phyloP scores from a whole-genome alignment of 2,329 filamentous ascomycete genomes.

The Metarhizium humberi region DNA sequence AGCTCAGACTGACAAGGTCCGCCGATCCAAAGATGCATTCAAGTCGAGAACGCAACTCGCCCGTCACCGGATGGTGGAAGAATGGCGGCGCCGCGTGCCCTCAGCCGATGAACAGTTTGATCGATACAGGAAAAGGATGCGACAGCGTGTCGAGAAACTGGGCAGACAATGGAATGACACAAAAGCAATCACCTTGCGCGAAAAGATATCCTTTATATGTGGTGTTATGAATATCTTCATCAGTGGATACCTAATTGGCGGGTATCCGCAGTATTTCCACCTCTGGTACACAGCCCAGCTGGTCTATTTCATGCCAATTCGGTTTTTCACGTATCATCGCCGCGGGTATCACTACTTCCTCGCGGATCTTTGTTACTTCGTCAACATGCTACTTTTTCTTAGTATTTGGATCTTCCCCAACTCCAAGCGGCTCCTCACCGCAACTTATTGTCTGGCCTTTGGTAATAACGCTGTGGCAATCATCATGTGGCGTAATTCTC shows the following conservation, averaged over 20 bases:
- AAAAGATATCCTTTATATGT: conserved; percentile 94
- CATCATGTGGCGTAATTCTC: conserved; percentile 97
- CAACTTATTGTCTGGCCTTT: conserved; percentile 83
- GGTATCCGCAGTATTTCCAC: conserved; percentile 76
- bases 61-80: conserved; percentile 83
- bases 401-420: conserved; percentile 84
- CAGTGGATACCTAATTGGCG: conserved; percentile 87
- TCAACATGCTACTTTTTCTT: conserved; percentile 76
- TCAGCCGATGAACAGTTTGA: conserved; percentile 88
- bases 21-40: conserved; percentile 70
- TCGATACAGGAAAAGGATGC: conserved; percentile 82
- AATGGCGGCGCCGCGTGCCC: conserved; percentile 80
- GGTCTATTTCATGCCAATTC: conserved; percentile 93
- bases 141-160: conserved; percentile 77
- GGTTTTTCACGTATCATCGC: conserved; percentile 82
- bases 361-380: conserved; percentile 95
- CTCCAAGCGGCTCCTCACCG: conserved; percentile 86
- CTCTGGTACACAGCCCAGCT: conserved; percentile 86
- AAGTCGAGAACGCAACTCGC: conserved; percentile 68
- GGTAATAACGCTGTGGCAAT: conserved; percentile 97
- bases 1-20: conserved; percentile 76
- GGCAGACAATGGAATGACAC: conserved; percentile 82
- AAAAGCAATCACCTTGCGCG: conserved; percentile 75
- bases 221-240: conserved; percentile 97
- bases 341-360: conserved; percentile 96